Evolutionary conservation across 2,329 filamentous ascomycete genomes (phyloP).

Genomic region (Ophioceras dolichostomum): DNA sequence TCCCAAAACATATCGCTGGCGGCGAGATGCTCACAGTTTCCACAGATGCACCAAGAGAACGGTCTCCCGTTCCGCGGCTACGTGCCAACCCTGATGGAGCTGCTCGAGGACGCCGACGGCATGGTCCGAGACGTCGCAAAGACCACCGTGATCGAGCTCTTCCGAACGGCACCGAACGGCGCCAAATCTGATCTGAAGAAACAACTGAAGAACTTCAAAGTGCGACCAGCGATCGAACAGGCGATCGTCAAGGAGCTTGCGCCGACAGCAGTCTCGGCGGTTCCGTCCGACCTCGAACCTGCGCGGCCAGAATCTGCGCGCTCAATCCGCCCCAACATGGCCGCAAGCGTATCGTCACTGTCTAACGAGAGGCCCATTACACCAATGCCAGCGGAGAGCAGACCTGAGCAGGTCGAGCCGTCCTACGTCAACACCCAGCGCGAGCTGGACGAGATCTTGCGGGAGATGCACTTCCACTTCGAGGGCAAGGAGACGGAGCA

Average conservation of each 20-base stretch:
- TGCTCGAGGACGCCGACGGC: conserved; percentile 82
- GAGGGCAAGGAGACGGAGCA: conserved; percentile 83
- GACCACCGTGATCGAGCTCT: conserved; percentile 72
- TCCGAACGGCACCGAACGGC: conserved; percentile 65
- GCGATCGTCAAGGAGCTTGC: conserved; percentile 67
- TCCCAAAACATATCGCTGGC: conserved; percentile 4
- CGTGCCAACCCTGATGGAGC: conserved; percentile 69
- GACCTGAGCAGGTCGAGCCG: conserved; percentile 62
- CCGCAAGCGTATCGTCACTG: conserved; percentile 38
- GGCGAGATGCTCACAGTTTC: conserved; percentile 10
- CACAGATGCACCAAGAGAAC: conserved; percentile 70
- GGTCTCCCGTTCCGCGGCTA: conserved; percentile 72
- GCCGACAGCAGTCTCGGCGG: conserved; percentile 27
- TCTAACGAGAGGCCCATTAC: conserved; percentile 42
- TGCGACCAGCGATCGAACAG: conserved; percentile 74
- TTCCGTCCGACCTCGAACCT: conserved; percentile 12
- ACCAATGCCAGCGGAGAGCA: conserved; percentile 46
- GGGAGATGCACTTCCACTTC: conserved; percentile 68
- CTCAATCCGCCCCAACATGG: conserved; percentile 23
- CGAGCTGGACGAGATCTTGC: conserved; percentile 80
- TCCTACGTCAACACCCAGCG: conserved; percentile 72
- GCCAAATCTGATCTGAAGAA: conserved; percentile 84
- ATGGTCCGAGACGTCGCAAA: conserved; percentile 80
- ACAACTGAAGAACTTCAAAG: conserved; percentile 72
- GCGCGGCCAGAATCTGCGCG: conserved; percentile 24